Evolutionary conservation across 129 eudicot species (phyloP), one percentile per base, ranked within the genome.

Genomic region (Dittrichia graveolens): DNA sequence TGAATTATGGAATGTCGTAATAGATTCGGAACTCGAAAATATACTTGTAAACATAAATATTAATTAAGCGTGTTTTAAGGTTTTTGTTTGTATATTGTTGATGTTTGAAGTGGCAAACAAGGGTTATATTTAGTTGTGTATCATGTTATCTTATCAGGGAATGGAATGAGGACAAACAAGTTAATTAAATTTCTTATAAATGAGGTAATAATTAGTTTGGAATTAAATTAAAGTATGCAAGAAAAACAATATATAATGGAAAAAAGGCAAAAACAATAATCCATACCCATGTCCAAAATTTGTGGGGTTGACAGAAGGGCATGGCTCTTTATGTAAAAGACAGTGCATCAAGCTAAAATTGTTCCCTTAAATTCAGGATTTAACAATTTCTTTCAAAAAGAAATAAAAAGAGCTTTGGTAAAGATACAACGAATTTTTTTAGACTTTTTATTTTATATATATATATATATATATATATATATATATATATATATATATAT

Each of bases 31-130:
- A 61, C 50, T 61, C 13, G 59, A 78, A 52, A 61, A 53, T 78
- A 78, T 78, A 78, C 82, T 42, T 71, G 82, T 78, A 78, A 77
- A 78, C 82, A 78, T 71, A 71, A 61, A 52, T 71, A 71, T 78
- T 24, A 24, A 24, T 24, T 71, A 78, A 61, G 82, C 56, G 82
- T 78, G 82, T 71, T 78, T 78, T 53, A 78, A 61, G 73, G 52
- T 54, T 62, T 77, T 71, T 64, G 43, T 53, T 71, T 70, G 52
- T 75, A 65, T 48, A 47, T 41, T 31, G 38, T 64, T 49, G 35
- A 16, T 53, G 35, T 52, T 53, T 63, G 43, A 77, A 69, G 76
- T 50, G 58, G n/a, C 52, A 67, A 37, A 65, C 16, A 66, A 34
- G 18, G 54, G 24, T 34, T 19, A 48, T 43, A 9, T 3, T 45